Evolutionary conservation across 495 filamentous ascomycete genomes (phyloP).

Genomic region (Pyrenula massariospora): DNA sequence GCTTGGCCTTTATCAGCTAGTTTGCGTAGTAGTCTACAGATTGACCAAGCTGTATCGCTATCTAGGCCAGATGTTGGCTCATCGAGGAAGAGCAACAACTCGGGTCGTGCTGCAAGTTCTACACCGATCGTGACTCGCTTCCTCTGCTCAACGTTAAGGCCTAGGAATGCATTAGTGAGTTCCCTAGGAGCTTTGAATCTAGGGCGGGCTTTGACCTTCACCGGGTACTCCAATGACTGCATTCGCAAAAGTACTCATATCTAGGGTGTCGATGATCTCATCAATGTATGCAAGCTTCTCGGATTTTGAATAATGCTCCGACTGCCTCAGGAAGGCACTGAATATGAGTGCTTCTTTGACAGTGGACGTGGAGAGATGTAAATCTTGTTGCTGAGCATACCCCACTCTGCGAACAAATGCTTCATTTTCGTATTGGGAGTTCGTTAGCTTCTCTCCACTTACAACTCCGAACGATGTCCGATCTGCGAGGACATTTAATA

Average conservation of each 20-base stretch:
- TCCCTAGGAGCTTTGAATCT: too few species aligned
- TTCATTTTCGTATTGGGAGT: constrained; percentile 15
- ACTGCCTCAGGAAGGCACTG: constrained; percentile 31
- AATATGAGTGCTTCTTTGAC: constrained; percentile 36
- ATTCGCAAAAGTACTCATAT: constrained; percentile 25
- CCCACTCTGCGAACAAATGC: constrained; percentile 37
- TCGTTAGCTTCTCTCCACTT: constrained; percentile 16
- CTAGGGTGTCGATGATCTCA: constrained; percentile 39
- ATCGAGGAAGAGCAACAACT: constrained; percentile 54
- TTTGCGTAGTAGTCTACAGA: constrained; percentile 55
- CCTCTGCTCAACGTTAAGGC: constrained; percentile 25
- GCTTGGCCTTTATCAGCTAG: constrained; percentile 44
- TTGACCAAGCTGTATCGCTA: constrained; percentile 52
- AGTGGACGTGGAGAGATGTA: constrained; percentile 42
- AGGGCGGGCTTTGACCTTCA: too few species aligned
- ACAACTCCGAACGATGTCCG: constrained; percentile 15
- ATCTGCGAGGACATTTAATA: constrained; percentile 35
- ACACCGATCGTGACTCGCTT: constrained; percentile 61
- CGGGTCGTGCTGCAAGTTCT: constrained; percentile 62
- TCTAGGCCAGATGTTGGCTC: too few species aligned
- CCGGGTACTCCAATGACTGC: constrained; percentile 17
- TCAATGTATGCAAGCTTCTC: constrained; percentile 41
- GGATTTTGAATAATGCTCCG: constrained; percentile 16
- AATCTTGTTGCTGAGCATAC: constrained; percentile 58
- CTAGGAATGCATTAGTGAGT: too few species aligned